Evolutionary conservation across 139 green algal genomes (phyloP).

Genomic region (Chlamydomonas sp.): DNA sequence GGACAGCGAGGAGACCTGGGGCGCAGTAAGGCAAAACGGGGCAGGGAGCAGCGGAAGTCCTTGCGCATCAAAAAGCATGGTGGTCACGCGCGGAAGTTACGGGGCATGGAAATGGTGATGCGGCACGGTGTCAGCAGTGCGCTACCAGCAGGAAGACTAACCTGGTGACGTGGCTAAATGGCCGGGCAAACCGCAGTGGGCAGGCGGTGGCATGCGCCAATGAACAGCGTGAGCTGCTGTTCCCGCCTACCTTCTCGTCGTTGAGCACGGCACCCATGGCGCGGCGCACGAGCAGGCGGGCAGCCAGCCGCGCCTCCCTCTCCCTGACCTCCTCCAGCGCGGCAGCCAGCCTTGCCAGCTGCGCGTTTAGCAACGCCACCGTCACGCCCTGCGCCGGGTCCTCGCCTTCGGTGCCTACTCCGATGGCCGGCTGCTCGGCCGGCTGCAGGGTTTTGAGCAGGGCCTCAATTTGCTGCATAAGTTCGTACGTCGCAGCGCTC

Average conservation of each 20-base stretch:
- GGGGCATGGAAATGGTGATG: too few species aligned
- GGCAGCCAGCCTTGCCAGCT: constrained; percentile 10
- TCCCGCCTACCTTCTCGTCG: not conserved
- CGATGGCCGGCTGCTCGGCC: too few species aligned
- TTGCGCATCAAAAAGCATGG: not conserved
- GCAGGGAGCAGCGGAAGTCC: not conserved
- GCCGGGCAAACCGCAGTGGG: too few species aligned
- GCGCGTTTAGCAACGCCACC: not conserved
- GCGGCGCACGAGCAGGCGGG: constrained; percentile 18
- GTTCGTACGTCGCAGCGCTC: too few species aligned
- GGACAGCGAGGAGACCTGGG: not conserved
- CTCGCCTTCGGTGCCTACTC: too few species aligned
- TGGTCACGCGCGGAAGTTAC: too few species aligned
- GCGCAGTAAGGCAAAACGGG: too few species aligned
- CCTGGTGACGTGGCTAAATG: too few species aligned
- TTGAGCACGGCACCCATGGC: not conserved
- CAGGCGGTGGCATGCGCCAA: not conserved
- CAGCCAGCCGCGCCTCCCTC: constrained; percentile 21
- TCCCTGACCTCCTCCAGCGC: constrained; percentile 2
- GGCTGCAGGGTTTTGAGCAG: too few species aligned
- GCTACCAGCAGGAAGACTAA: too few species aligned
- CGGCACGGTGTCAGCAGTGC: too few species aligned
- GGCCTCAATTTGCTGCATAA: too few species aligned
- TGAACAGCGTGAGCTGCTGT: not conserved
- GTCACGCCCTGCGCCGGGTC: not conserved